A percentile compares a stretch with the other conserved stretches of the same genome.
Evolutionary conservation across 805 yeast species (phyloP).

Genomic region (Candida taoyuanica): DNA sequence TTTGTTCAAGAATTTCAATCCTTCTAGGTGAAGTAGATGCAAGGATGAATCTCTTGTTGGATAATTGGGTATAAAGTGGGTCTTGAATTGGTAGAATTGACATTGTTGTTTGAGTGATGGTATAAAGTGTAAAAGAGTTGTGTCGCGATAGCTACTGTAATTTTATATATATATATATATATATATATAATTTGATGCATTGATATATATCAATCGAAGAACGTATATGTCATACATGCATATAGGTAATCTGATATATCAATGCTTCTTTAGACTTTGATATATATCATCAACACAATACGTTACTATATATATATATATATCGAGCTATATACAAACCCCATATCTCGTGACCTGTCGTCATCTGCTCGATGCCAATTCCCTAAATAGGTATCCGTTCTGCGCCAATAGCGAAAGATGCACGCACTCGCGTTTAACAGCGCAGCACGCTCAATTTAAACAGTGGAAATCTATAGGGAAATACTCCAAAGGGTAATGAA

Average conservation of each 20-base stretch:
- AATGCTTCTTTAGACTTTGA: no score
- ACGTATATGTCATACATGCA: no score
- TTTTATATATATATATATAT: no score
- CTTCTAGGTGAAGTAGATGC: constrained; percentile 88
- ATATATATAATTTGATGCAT: no score
- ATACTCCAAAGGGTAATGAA: neutral
- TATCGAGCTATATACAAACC: neutral
- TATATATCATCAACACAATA: neutral
- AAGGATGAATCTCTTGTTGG: constrained; percentile 40
- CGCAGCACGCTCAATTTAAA: no score
- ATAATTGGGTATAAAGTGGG: constrained; percentile 28
- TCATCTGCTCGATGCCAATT: neutral
- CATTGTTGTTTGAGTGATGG: constrained; percentile 2
- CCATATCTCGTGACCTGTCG: constrained; percentile 5
- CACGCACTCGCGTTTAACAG: no score
- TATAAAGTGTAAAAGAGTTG: neutral
- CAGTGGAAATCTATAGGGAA: no score
- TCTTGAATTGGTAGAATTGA: constrained; percentile 26
- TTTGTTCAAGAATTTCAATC: constrained; percentile 57
- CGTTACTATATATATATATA: no score
- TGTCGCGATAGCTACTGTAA: no score
- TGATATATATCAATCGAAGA: no score
- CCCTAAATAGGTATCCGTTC: neutral
- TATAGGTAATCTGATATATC: no score
- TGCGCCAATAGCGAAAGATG: neutral